phyloP scores from a whole-genome alignment of 345 rosid species.

The Boechera stricta region DNA sequence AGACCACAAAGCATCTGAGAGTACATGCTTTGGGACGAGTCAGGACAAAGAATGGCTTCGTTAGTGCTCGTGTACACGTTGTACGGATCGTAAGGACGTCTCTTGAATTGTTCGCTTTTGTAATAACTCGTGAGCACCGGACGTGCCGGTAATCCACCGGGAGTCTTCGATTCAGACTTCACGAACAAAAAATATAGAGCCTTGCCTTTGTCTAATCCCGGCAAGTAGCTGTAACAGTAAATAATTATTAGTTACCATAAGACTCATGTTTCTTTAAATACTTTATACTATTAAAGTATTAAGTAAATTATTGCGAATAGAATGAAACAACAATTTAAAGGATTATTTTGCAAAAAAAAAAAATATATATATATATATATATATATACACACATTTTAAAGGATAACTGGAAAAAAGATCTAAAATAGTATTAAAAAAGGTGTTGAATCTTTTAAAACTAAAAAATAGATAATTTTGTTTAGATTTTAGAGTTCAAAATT shows the following conservation, averaged over 20 bases:
- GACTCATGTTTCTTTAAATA: not conserved
- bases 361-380: no score
- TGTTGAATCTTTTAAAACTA: not conserved
- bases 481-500: not conserved
- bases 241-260: not conserved
- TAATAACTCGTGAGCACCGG: slow-evolving; percentile 93
- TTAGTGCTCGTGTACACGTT: slow-evolving; percentile 82
- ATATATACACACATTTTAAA: not conserved
- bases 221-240: slow-evolving; percentile 60
- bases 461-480: not conserved
- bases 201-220: slow-evolving; percentile 81
- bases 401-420: not conserved
- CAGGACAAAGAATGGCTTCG: slow-evolving; percentile 84
- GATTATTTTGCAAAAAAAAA: no score
- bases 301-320: not conserved
- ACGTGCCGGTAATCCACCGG: slow-evolving; percentile 83
- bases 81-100: slow-evolving; percentile 73
- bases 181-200: slow-evolving; percentile 77
- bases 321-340: not conserved
- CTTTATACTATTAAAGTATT: not conserved
- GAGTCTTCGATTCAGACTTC: slow-evolving; percentile 78
- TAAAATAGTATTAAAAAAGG: not conserved
- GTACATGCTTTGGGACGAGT: slow-evolving; percentile 92
- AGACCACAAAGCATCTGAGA: slow-evolving; percentile 90
- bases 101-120: slow-evolving; percentile 79